Evolutionary conservation across 495 filamentous ascomycete species (phyloP).

Genomic region (Recurvomyces mirabilis): DNA sequence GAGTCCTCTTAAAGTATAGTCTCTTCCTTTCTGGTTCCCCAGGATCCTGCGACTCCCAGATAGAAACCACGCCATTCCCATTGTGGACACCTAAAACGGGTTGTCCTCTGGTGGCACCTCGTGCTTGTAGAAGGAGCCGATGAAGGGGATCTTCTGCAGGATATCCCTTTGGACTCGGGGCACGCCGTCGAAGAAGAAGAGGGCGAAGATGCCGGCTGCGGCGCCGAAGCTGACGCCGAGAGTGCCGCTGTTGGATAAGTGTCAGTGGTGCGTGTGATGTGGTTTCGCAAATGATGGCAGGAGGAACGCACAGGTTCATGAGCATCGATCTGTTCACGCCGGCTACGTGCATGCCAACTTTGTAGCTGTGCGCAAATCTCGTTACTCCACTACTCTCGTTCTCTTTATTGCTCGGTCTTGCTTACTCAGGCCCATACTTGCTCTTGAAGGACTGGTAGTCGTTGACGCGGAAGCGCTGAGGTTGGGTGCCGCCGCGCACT

Average conservation of each 20-base stretch:
- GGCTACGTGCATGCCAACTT: conserved; percentile 12
- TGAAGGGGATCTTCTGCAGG: conserved; percentile 44
- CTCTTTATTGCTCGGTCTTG: not conserved
- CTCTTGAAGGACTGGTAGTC: conserved; percentile 26
- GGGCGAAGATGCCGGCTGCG: conserved; percentile 48
- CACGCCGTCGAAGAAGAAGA: conserved; percentile 62
- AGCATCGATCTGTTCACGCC: conserved; percentile 12
- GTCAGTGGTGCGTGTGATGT: not conserved
- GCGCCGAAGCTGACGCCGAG: conserved; percentile 49
- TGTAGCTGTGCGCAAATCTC: conserved; percentile 14
- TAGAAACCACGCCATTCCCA: too few relatives aligned
- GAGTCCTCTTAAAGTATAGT: too few relatives aligned
- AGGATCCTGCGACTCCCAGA: too few relatives aligned
- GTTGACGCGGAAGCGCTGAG: not conserved
- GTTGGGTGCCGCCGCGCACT: not conserved
- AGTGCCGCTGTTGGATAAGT: conserved; percentile 44
- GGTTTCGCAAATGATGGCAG: conserved; percentile 1
- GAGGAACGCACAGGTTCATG: conserved; percentile 10
- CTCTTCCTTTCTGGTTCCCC: too few relatives aligned
- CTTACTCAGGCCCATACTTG: conserved; percentile 25
- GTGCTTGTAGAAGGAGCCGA: conserved; percentile 47
- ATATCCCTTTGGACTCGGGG: conserved; percentile 59
- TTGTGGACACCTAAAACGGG: conserved; percentile 36
- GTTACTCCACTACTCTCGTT: not conserved
- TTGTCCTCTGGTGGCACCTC: conserved; percentile 56